These are phyloP conservation scores for Didymella arachidicola DNA, from an alignment of 2,329 filamentous ascomycete species.

Conservation along the genomic window DNA sequence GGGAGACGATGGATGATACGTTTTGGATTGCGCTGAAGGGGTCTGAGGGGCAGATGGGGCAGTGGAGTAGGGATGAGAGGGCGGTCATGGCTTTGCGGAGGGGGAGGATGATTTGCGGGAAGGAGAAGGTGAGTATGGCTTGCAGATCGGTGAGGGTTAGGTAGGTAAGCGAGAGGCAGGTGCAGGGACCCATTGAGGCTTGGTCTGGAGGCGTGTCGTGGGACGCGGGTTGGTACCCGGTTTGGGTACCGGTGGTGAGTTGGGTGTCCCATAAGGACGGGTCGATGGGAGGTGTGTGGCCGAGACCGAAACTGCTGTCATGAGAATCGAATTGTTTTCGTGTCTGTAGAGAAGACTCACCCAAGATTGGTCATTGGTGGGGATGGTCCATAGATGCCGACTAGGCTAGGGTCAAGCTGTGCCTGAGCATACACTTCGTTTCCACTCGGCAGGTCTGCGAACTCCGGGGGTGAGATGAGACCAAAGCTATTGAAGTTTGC, in stretches of 20 bases:
- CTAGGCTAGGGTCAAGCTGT: conserved; percentile 18
- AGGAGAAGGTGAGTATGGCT: conserved; percentile 48
- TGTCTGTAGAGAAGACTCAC: conserved; percentile 16
- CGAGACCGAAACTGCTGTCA: neutral
- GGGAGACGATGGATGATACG: conserved; percentile 51
- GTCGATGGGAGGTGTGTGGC: conserved; percentile 27
- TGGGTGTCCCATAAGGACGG: conserved; percentile 39
- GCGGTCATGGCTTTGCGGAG: conserved; percentile 55
- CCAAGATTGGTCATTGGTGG: conserved; percentile 16
- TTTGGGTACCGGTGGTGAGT: neutral
- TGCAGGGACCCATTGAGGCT: conserved; percentile 42
- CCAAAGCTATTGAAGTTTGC: conserved; percentile 19
- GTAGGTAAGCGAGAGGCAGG: conserved; percentile 58
- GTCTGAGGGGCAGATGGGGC: conserved; percentile 53
- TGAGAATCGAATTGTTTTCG: neutral
- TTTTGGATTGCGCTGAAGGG: conserved; percentile 57
- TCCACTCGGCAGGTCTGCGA: conserved; percentile 15
- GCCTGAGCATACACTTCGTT: conserved; percentile 14
- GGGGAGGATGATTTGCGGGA: conserved; percentile 54
- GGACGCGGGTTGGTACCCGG: neutral
- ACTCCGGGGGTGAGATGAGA: conserved; percentile 24
- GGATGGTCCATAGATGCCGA: conserved; percentile 9
- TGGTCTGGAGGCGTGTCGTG: conserved; percentile 7
- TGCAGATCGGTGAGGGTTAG: conserved; percentile 55
- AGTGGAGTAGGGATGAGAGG: conserved; percentile 51